Percentiles rank a stretch among this genome's conserved stretches.
phyloP scores from a whole-genome alignment of 306 rosid genomes.

The Cyamopsis tetragonoloba region DNA sequence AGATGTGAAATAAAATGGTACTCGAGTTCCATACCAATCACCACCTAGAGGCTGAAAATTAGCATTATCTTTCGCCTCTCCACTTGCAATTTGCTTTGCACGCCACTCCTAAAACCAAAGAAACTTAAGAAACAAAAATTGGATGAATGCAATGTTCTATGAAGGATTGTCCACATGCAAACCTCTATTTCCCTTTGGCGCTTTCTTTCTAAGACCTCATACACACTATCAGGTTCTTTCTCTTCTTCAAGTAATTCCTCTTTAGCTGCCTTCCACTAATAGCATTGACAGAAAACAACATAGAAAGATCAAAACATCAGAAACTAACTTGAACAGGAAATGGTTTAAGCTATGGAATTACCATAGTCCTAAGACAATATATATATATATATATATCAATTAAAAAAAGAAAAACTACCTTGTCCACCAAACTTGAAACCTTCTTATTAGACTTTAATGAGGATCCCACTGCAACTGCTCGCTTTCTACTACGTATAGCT shows the following conservation, averaged over 20 bases:
- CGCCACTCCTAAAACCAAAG: constrained; percentile 65
- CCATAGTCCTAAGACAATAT: not conserved
- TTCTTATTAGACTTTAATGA: constrained; percentile 90
- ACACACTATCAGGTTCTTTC: constrained; percentile 76
- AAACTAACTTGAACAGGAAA: not conserved
- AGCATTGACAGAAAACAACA: constrained; percentile 12
- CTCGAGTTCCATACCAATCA: constrained; percentile 63
- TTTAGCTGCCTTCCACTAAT: constrained; percentile 97
- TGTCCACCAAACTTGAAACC: constrained; percentile 87
- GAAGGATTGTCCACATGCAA: not conserved
- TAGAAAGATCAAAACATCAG: not conserved
- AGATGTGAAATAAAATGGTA: constrained; percentile 1
- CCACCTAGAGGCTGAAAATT: constrained; percentile 96
- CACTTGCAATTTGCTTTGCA: constrained; percentile 84
- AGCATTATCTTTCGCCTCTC: constrained; percentile 94
- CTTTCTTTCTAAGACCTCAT: constrained; percentile 75
- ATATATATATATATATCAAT: not conserved
- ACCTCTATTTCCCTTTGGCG: constrained; percentile 96
- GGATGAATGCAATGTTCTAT: not conserved
- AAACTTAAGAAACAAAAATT: constrained; percentile 28
- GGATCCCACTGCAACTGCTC: constrained; percentile 63
- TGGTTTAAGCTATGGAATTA: not conserved
- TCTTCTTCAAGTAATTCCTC: constrained; percentile 93
- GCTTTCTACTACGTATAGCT: constrained; percentile 65
- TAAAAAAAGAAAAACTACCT: constrained; percentile 46